Conservation (phyloP, 1,284 basidiomycete species). For the Pascua sp. region DNA sequence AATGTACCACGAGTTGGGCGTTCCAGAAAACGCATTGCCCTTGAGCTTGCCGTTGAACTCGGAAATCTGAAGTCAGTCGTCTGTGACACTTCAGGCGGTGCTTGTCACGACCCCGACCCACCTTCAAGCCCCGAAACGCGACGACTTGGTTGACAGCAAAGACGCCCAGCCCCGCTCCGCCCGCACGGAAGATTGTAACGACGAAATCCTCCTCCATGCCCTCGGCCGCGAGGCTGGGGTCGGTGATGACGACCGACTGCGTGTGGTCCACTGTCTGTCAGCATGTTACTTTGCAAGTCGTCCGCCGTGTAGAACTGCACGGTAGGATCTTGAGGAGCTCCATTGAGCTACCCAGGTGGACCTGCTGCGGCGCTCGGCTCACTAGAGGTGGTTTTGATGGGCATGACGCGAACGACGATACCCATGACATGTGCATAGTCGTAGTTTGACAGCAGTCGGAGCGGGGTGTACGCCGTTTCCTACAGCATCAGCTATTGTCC, state of each 20-base stretch:
- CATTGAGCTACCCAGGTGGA: too few species aligned
- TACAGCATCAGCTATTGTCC: not conserved
- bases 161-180: not conserved
- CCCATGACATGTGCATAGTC: constrained; percentile 11
- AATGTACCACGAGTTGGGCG: constrained; percentile 3
- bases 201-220: constrained; percentile 26
- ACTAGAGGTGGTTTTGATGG: not conserved
- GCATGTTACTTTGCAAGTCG: not conserved
- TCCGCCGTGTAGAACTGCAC: not conserved
- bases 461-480: constrained; percentile 7
- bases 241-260: constrained; percentile 24
- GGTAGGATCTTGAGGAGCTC: not conserved
- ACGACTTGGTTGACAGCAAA: constrained; percentile 20
- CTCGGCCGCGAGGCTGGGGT: constrained; percentile 19
- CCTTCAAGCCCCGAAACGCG: constrained; percentile 24
- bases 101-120: not conserved
- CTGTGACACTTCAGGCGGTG: too few species aligned
- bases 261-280: constrained; percentile 17
- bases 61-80: constrained; percentile 1
- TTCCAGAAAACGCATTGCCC: constrained; percentile 21
- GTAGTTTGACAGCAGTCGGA: not conserved
- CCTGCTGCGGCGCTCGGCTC: not conserved
- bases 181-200: constrained; percentile 27
- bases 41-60: constrained; percentile 29
- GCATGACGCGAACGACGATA: constrained; percentile 9